Evolutionary conservation across 257 asterid species (phyloP).

Genomic region (Solanum etuberosum): DNA sequence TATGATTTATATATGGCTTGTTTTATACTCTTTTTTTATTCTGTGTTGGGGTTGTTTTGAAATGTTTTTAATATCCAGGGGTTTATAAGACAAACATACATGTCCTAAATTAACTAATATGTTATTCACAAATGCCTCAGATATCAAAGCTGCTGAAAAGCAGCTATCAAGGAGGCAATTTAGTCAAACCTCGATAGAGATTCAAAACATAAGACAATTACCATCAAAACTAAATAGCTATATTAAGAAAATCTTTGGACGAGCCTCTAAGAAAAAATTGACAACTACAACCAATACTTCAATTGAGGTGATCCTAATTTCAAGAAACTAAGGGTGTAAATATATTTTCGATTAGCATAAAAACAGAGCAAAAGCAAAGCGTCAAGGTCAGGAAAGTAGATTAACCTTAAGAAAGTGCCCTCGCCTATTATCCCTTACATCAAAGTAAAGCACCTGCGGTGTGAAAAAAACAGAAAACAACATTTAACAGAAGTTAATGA

Average conservation of each 20-base stretch:
- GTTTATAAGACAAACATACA: no score
- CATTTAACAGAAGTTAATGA: background rate
- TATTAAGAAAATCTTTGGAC: background rate
- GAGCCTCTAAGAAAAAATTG: no score
- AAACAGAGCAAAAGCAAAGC: background rate
- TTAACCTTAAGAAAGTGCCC: constrained; percentile 91
- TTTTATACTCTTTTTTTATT: background rate
- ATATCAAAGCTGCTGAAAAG: no score
- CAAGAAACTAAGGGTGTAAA: background rate
- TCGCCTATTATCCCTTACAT: constrained; percentile 85
- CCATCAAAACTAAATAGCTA: background rate
- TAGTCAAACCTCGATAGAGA: background rate
- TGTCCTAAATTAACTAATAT: background rate
- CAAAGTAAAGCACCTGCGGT: constrained; percentile 81
- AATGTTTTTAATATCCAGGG: constrained; percentile 23
- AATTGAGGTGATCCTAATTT: no score
- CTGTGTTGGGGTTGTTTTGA: background rate
- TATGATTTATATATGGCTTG: background rate
- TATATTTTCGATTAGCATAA: background rate
- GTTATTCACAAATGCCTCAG: background rate
- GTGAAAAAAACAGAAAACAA: background rate
- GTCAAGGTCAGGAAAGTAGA: constrained; percentile 1
- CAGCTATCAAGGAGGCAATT: background rate
- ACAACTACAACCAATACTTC: no score
- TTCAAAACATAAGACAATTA: background rate